Conservation (phyloP, 2,329 filamentous ascomycete species). For the Beauveria australis region DNA sequence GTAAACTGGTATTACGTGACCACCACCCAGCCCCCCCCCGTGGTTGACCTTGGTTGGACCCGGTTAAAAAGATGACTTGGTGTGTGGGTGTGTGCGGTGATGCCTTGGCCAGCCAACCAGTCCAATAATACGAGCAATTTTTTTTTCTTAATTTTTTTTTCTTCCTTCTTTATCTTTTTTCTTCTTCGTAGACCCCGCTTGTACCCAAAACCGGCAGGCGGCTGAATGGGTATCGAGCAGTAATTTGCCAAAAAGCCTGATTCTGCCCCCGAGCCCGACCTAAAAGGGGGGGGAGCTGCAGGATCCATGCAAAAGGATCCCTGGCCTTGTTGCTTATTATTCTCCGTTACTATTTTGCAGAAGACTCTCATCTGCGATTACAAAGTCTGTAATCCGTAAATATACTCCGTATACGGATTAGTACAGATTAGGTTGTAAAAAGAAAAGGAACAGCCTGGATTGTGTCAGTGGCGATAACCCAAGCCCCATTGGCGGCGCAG, state of each 20-base stretch:
- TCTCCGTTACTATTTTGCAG: not conserved
- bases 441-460: not conserved
- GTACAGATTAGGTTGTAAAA: too few species aligned
- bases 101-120: too few species aligned
- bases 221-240: not conserved
- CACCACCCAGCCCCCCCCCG: not conserved
- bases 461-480: not conserved
- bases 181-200: not conserved
- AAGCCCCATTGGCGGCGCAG: not conserved
- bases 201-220: not conserved
- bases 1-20: not conserved
- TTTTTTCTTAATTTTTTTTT: not conserved
- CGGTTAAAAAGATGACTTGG: not conserved
- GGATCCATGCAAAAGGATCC: not conserved
- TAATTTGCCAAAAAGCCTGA: slow-evolving; percentile 2
- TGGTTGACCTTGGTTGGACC: not conserved
- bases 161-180: not conserved
- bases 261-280: not conserved
- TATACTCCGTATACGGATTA: too few species aligned
- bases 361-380: not conserved
- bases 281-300: not conserved
- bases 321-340: not conserved
- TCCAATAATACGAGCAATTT: slow-evolving; percentile 7
- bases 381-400: too few species aligned
- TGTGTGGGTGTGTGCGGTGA: not conserved